These are phyloP conservation scores for Aeschynomene evenia DNA, from an alignment of 306 rosid genomes.

Conservation along the genomic window DNA sequence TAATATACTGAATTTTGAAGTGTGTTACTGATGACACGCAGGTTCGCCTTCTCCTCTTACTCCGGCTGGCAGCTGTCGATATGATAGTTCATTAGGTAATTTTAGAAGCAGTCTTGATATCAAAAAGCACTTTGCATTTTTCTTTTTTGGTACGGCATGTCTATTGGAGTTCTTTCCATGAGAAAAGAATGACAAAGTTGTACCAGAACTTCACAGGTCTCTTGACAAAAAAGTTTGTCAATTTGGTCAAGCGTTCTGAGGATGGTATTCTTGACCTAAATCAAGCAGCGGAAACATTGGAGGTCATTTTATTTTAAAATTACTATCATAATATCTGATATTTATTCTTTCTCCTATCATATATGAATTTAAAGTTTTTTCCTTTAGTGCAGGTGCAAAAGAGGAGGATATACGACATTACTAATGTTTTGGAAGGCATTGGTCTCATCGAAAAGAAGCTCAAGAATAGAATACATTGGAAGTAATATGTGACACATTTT, in stretches of 20 bases:
- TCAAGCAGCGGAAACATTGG: conserved; percentile 93
- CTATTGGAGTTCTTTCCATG: conserved; percentile 22
- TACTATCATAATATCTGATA: conserved; percentile 7
- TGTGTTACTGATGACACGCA: conserved; percentile 38
- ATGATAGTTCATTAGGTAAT: conserved; percentile 96
- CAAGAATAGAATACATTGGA: conserved; percentile 94
- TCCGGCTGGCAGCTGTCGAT: conserved; percentile 88
- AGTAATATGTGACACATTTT: conserved; percentile 56
- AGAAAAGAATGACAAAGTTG: conserved; percentile 37
- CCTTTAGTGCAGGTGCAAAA: conserved; percentile 75
- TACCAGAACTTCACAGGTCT: conserved; percentile 66
- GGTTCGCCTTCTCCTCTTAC: conserved; percentile 90
- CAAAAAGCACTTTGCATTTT: conserved; percentile 16
- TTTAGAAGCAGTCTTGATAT: conserved; percentile 16
- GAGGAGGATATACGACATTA: conserved; percentile 97
- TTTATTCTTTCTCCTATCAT: conserved; percentile 17
- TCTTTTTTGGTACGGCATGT: conserved; percentile 5
- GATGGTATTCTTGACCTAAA: conserved; percentile 95
- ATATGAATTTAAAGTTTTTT: conserved; percentile 31
- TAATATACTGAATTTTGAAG: conserved; percentile 13
- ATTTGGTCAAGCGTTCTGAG: conserved; percentile 88
- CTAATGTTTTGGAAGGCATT: conserved; percentile 98
- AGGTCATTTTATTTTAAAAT: conserved; percentile 46
- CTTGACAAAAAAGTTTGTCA: conserved; percentile 91
- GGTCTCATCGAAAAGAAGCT: conserved; percentile 98